phyloP scores from a whole-genome alignment of 768 basidiomycete species.

The Coprinopsis strossmayeri region DNA sequence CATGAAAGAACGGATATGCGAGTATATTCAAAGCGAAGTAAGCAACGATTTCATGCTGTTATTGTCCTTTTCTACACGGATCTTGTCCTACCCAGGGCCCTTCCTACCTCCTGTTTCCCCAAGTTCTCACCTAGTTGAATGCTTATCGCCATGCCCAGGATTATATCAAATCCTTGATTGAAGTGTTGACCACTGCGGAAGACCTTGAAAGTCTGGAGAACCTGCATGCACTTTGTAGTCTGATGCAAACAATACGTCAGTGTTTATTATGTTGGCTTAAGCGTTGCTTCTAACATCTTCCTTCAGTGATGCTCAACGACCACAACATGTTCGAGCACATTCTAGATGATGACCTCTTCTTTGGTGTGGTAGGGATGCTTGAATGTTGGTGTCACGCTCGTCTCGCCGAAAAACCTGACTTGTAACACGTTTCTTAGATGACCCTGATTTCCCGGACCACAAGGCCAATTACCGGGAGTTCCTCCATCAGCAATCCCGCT shows the following conservation, averaged over 20 bases:
- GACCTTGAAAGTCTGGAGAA: conserved; percentile 89
- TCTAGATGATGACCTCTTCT: conserved; percentile 86
- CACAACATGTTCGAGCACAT: conserved; percentile 93
- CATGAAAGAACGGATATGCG: conserved; percentile 81
- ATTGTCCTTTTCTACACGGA: conserved; percentile 2
- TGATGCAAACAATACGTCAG: conserved; percentile 92
- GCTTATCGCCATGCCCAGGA: conserved; percentile 38
- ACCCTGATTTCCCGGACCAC: conserved; percentile 93
- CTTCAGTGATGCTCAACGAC: conserved; percentile 88
- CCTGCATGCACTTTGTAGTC: conserved; percentile 81
- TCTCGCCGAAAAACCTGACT: conserved; percentile 10
- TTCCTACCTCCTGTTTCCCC: not conserved
- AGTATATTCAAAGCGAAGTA: conserved; percentile 83
- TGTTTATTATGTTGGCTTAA: conserved; percentile 4
- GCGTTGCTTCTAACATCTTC: conserved; percentile 2
- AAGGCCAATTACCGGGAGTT: conserved; percentile 98
- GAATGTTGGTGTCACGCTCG: conserved; percentile 66
- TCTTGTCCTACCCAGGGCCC: conserved; percentile 8
- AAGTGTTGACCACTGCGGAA: conserved; percentile 83
- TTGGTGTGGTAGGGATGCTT: conserved; percentile 91
- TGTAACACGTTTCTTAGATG: conserved; percentile 56
- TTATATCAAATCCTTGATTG: conserved; percentile 82
- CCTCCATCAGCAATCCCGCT: conserved; percentile 73
- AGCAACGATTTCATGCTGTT: conserved; percentile 20
- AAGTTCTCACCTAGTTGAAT: not conserved